Base-by-base conservation (phyloP, 2,329 filamentous ascomycete genomes). In the Cytospora paraplurivora region DNA sequence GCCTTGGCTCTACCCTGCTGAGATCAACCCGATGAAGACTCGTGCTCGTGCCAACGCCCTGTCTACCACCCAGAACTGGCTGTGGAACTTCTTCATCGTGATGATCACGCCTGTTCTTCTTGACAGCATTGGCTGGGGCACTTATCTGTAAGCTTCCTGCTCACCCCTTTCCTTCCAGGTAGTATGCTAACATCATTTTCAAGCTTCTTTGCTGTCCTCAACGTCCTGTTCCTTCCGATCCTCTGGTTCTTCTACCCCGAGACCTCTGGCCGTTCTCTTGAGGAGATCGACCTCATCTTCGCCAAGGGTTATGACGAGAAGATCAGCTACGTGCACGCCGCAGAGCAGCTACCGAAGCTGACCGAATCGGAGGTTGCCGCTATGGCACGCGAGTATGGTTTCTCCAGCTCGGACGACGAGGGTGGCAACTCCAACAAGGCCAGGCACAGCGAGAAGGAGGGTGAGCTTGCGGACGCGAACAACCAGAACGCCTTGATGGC, bases 51-150 rank as follows among this genome's bases (percentile, higher is more conserved):
- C 78, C 34, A 78, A 78, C 49, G 81, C 81, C 12, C 76, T 89
- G 2, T 85, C 85, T 0, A 88, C 86, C 0, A 85, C 81, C 64
- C 82, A 81, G 7, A 88, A 87, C 74, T 91, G 88, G 80, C 73
- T 76, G 3, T 75, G 74, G 65, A 77, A 77, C 70, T 81, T 83
- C 69, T 77, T 77, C 33, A 74, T 78, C 59, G 86, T 88, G 41
- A 81, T 90, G 69, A 82, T 89, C 34, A 89, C 86, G 0, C 88
- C 88, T 0, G 81, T 87, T 1, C 80, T 90, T 41, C 82, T 90
- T 27, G 75, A 84, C 64, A 82, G 83, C 59, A 87, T 82, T 7
- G 77, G 78, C 15, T 87, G 80, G 74, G 64, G 64, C 41, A 66
- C 64, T 17, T 66, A 66, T 32, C 49, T 64, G 62, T 66, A 51